Conservation (phyloP, 2,329 filamentous ascomycete species). For the Lachnellula arida region DNA sequence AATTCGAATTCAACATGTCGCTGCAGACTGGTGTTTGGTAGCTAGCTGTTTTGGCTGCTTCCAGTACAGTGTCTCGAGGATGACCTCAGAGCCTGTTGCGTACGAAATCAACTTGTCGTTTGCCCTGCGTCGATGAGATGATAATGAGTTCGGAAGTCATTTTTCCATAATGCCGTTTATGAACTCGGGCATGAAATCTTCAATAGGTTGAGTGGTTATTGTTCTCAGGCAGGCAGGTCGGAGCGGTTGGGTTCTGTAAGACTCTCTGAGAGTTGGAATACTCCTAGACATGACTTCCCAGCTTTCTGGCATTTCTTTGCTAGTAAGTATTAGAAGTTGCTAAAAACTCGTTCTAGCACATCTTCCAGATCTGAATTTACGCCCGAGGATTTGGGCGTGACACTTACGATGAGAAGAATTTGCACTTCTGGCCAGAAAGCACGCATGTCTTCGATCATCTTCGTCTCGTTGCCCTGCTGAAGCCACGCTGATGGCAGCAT, state of each 20-base stretch:
- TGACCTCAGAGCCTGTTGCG: slow-evolving; percentile 50
- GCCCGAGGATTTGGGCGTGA: slow-evolving; percentile 20
- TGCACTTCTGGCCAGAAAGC: slow-evolving; percentile 43
- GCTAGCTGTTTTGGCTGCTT: slow-evolving; percentile 38
- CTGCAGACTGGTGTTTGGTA: not conserved
- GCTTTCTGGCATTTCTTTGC: slow-evolving; percentile 43
- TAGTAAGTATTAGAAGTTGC: slow-evolving; percentile 46
- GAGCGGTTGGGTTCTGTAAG: slow-evolving; percentile 37
- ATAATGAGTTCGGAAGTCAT: slow-evolving; percentile 53
- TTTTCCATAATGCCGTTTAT: slow-evolving; percentile 57
- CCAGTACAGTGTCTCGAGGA: slow-evolving; percentile 48
- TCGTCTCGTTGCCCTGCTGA: slow-evolving; percentile 36
- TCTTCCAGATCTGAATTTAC: slow-evolving; percentile 31
- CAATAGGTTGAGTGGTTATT: slow-evolving; percentile 28
- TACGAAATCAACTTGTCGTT: slow-evolving; percentile 42
- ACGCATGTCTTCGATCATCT: slow-evolving; percentile 44
- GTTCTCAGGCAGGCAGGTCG: slow-evolving; percentile 37
- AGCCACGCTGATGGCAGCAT: slow-evolving; percentile 38
- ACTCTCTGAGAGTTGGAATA: slow-evolving; percentile 47
- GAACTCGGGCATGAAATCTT: slow-evolving; percentile 54
- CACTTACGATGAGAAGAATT: slow-evolving; percentile 42
- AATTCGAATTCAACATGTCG: not conserved
- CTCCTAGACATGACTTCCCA: slow-evolving; percentile 45
- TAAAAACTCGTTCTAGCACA: slow-evolving; percentile 51
- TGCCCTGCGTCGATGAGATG: slow-evolving; percentile 59